phyloP scores from a whole-genome alignment of 139 green algal genomes.

The Yamagishiella unicocca region DNA sequence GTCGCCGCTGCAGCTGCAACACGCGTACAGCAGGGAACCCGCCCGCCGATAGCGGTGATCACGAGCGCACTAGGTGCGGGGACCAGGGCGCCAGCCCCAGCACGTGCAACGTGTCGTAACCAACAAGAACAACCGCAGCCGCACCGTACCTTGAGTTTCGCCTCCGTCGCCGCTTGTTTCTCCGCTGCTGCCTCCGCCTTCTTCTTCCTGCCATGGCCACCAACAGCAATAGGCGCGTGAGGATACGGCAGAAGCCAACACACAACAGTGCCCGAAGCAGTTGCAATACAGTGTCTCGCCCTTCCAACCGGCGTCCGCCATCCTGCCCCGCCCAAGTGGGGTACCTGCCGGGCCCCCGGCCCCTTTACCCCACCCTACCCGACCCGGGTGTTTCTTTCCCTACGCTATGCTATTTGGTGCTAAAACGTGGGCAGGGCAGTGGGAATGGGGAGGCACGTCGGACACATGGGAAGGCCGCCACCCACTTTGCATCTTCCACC shows the following conservation, averaged over 20 bases:
- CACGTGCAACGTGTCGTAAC: background rate
- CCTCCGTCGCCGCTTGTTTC: conserved; percentile 63
- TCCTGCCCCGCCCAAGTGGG: too few species aligned
- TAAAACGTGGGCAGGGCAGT: too few species aligned
- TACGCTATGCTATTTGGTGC: too few species aligned
- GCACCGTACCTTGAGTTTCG: conserved; percentile 52
- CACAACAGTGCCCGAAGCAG: background rate
- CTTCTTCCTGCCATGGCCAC: conserved; percentile 30
- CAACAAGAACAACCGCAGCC: background rate
- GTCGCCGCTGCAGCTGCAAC: too few species aligned
- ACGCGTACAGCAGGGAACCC: too few species aligned
- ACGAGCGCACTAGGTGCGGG: too few species aligned
- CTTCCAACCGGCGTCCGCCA: background rate
- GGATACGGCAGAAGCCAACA: background rate
- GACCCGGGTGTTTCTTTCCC: too few species aligned
- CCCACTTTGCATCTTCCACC: conserved; percentile 36
- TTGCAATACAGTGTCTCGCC: background rate
- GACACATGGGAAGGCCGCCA: background rate
- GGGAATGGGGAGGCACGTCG: too few species aligned
- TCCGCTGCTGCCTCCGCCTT: conserved; percentile 52
- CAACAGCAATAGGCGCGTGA: background rate
- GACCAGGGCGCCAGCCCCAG: too few species aligned
- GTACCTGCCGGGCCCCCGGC: too few species aligned
- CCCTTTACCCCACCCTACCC: too few species aligned
- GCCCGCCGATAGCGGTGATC: too few species aligned